A percentile compares a stretch with the other conserved stretches of the same genome.
Conservation (phyloP, 2,329 filamentous ascomycete species). For the Fusarium oxysporum region DNA sequence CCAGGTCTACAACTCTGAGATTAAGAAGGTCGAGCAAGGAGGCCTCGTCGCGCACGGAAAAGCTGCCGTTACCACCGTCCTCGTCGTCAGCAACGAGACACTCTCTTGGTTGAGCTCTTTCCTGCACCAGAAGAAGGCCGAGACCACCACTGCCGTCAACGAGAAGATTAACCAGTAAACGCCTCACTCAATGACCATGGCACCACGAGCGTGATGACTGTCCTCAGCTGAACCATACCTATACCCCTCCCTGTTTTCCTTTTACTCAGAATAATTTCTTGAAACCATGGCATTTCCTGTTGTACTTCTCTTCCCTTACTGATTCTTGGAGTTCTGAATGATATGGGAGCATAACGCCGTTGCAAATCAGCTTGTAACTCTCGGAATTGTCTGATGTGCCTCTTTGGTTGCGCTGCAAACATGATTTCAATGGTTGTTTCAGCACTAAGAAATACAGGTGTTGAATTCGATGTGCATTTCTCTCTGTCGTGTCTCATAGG, state of each 20-base stretch:
- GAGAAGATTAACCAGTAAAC: conserved; percentile 62
- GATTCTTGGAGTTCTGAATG: conserved; percentile 13
- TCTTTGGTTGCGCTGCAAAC: conserved; percentile 7
- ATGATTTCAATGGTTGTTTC: conserved; percentile 7
- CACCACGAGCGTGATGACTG: conserved; percentile 20
- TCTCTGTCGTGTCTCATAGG: background rate
- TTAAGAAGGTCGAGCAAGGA: conserved; percentile 72
- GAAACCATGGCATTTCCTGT: conserved; percentile 2
- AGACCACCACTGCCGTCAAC: conserved; percentile 65
- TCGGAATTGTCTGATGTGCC: background rate
- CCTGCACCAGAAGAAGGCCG: conserved; percentile 71
- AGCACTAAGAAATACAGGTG: conserved; percentile 7
- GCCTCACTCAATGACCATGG: background rate
- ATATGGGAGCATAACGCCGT: conserved; percentile 1
- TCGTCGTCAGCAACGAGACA: conserved; percentile 75
- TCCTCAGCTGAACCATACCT: conserved; percentile 25
- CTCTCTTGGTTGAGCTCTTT: conserved; percentile 70
- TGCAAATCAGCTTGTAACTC: conserved; percentile 3
- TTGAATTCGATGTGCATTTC: background rate
- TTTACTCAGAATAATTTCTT: conserved; percentile 15
- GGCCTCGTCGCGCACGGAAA: conserved; percentile 76
- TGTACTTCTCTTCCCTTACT: conserved; percentile 25
- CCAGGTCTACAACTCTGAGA: conserved; percentile 67
- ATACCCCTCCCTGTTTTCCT: conserved; percentile 42
- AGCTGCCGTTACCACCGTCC: conserved; percentile 74